phyloP scores from a whole-genome alignment of 2,329 filamentous ascomycete species.

The Lasiodiplodia theobromae region DNA sequence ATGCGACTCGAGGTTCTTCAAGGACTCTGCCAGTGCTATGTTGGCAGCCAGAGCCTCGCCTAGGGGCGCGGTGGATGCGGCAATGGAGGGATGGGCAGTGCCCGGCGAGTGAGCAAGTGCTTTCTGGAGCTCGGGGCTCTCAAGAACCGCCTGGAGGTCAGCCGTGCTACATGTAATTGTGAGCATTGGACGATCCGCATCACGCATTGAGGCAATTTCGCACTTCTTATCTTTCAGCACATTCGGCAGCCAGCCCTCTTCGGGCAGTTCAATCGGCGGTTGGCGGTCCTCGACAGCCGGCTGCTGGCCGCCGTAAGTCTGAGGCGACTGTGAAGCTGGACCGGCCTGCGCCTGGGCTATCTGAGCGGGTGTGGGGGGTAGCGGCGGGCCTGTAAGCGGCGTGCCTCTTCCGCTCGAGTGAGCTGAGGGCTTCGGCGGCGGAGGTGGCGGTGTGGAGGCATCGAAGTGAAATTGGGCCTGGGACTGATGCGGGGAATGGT shows the following conservation, averaged over 20 bases:
- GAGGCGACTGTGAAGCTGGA: constrained; percentile 40
- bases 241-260: constrained; percentile 78
- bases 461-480: constrained; percentile 48
- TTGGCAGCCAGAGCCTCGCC: constrained; percentile 73
- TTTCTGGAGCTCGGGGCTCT: constrained; percentile 70
- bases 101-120: constrained; percentile 73
- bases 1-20: constrained; percentile 67
- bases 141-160: constrained; percentile 75
- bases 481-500: constrained; percentile 44
- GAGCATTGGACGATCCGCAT: constrained; percentile 30
- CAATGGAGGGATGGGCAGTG: constrained; percentile 75
- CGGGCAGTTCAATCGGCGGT: constrained; percentile 39
- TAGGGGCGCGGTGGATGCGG: constrained; percentile 70
- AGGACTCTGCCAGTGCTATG: constrained; percentile 69
- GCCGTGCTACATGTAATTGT: constrained; percentile 65
- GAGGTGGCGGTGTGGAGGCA: constrained; percentile 55
- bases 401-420: constrained; percentile 52
- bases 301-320: constrained; percentile 13
- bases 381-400: constrained; percentile 51
- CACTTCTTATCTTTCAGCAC: constrained; percentile 83
- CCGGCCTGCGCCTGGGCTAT: constrained; percentile 14
- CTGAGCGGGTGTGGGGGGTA: constrained; percentile 47
- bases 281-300: not conserved
- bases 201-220: constrained; percentile 40
- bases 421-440: constrained; percentile 53